Percentiles rank a stretch among this genome's conserved stretches.
phyloP scores from a whole-genome alignment of 495 filamentous ascomycete genomes.

The Aspergillus nanangensis region DNA sequence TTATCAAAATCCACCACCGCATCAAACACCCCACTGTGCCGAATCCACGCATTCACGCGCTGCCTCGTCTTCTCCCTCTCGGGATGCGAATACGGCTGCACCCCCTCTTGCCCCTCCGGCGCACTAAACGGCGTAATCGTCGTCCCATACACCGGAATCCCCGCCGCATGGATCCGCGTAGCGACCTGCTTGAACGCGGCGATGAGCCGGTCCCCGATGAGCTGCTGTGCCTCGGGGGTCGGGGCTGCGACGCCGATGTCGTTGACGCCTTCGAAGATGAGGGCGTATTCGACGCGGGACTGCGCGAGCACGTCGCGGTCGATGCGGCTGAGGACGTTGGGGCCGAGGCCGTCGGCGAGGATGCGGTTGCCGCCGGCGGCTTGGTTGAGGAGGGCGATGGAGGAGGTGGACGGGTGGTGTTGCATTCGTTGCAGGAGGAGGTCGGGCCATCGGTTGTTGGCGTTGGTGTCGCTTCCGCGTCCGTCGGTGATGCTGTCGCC shows the following conservation, averaged over 20 bases:
- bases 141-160: constrained; percentile 55
- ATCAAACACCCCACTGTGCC: constrained; percentile 54
- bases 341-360: constrained; percentile 58
- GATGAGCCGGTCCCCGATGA: constrained; percentile 48
- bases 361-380: constrained; percentile 72
- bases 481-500: constrained; percentile 77
- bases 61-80: constrained; percentile 53
- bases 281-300: constrained; percentile 53
- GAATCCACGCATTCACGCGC: constrained; percentile 60
- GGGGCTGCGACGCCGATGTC: constrained; percentile 57
- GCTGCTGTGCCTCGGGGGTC: constrained; percentile 42
- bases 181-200: constrained; percentile 55
- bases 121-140: constrained; percentile 67
- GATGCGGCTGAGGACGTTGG: constrained; percentile 55
- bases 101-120: constrained; percentile 23
- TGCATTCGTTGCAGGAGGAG: constrained; percentile 54
- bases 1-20: constrained; percentile 60
- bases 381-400: constrained; percentile 60
- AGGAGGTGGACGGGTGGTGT: constrained; percentile 34
- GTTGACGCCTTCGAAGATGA: constrained; percentile 74
- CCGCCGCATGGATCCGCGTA: constrained; percentile 49
- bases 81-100: constrained; percentile 48
- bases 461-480: constrained; percentile 56
- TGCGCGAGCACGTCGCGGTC: constrained; percentile 60
- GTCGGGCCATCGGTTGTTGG: constrained; percentile 70